phyloP scores from a whole-genome alignment of 2,329 filamentous ascomycete species.

The Colletotrichum karsti region DNA sequence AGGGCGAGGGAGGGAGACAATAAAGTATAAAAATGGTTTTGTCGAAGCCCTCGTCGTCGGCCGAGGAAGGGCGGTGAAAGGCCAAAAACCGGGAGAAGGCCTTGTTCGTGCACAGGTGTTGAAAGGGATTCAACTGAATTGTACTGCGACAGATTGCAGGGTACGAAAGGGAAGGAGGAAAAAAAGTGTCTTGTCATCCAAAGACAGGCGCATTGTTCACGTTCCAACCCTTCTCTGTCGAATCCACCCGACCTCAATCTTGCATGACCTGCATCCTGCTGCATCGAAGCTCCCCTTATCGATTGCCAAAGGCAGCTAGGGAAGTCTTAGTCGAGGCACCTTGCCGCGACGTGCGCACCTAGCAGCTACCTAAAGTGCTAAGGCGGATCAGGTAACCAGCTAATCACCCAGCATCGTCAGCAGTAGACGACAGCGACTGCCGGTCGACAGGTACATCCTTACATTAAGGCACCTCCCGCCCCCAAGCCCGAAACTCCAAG shows the following conservation, averaged over 20 bases:
- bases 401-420: not conserved
- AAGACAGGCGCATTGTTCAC: slow-evolving; percentile 26
- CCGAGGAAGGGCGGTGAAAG: slow-evolving; percentile 22
- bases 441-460: slow-evolving; percentile 2
- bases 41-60: not conserved
- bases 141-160: not conserved
- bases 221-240: not conserved
- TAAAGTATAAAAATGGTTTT: slow-evolving; percentile 17
- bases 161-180: not conserved
- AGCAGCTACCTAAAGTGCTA: not conserved
- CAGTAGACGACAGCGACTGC: too few relatives aligned
- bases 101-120: slow-evolving; percentile 15
- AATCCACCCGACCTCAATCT: slow-evolving; percentile 16
- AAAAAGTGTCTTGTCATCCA: slow-evolving; percentile 6
- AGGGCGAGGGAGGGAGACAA: not conserved
- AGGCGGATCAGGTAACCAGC: too few relatives aligned
- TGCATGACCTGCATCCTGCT: slow-evolving; percentile 19
- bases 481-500: slow-evolving; percentile 27
- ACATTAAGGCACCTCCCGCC: slow-evolving; percentile 16
- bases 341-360: slow-evolving; percentile 1
- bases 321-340: not conserved
- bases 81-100: not conserved
- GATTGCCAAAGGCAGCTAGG: slow-evolving; percentile 9
- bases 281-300: slow-evolving; percentile 16
- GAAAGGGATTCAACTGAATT: not conserved